Conservation (phyloP, 257 asterid genomes). For the Apocynum venetum region DNA sequence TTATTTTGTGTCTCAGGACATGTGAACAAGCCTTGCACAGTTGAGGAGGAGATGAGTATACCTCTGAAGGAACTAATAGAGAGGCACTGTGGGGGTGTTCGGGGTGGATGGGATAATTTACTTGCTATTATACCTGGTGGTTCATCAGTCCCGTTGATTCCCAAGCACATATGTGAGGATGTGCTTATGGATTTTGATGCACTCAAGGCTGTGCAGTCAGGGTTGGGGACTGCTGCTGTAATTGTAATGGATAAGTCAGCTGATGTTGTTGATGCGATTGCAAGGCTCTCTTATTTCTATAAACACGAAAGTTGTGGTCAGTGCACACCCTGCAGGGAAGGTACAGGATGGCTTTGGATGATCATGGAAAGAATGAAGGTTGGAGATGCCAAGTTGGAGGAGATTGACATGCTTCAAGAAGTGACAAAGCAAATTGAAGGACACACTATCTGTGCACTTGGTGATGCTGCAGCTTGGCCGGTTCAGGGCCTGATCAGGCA, state of each 20-base stretch:
- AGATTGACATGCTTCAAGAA: conserved; percentile 98
- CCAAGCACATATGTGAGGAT: conserved; percentile 82
- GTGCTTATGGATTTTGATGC: conserved; percentile 99
- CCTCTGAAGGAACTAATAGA: conserved; percentile 86
- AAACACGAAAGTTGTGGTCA: conserved; percentile 99
- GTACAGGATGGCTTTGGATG: conserved; percentile 99
- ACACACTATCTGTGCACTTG: conserved; percentile 98
- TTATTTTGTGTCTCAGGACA: conserved; percentile 94
- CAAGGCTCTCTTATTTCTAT: conserved; percentile 91
- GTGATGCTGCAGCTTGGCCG: conserved; percentile 99
- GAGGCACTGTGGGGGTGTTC: conserved; percentile 95
- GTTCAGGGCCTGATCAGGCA: conserved; percentile 99
- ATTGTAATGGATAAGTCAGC: conserved; percentile 99
- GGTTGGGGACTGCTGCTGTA: conserved; percentile 98
- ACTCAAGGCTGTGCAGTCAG: conserved; percentile 94
- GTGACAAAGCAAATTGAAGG: conserved; percentile 99
- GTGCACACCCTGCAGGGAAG: conserved; percentile 98
- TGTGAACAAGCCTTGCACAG: conserved; percentile 97
- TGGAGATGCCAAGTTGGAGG: conserved; percentile 95
- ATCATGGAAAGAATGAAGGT: conserved; percentile 98
- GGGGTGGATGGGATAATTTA: conserved; percentile 98
- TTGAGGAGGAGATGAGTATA: conserved; percentile 99
- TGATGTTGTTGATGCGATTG: conserved; percentile 92
- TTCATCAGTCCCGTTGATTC: conserved; percentile 85
- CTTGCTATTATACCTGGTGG: conserved; percentile 98